Evolutionary conservation across 2,329 filamentous ascomycete species (phyloP).

Genomic region (Cordyceps farinosa): DNA sequence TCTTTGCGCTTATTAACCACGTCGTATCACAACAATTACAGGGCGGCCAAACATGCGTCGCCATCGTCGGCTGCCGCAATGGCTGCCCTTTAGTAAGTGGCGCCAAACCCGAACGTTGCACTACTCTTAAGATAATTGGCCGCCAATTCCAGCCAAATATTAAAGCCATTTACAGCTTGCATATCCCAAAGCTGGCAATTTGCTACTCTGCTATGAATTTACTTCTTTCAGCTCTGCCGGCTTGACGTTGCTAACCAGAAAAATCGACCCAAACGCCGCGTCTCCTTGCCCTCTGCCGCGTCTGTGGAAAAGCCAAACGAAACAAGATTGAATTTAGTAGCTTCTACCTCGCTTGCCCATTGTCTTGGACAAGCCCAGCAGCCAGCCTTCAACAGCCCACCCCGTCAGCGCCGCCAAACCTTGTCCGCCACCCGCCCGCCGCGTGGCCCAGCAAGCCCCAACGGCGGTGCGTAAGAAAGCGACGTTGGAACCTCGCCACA

Average conservation of each 20-base stretch:
- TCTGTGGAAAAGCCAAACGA: background rate
- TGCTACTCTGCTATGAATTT: background rate
- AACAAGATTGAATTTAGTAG: background rate
- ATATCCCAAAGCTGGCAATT: background rate
- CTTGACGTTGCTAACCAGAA: background rate
- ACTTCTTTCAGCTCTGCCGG: background rate
- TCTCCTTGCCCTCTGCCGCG: too few relatives aligned
- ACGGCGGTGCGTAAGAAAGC: background rate
- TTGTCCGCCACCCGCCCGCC: background rate
- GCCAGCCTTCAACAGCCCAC: background rate
- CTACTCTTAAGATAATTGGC: background rate
- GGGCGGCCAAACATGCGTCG: background rate
- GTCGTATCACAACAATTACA: background rate
- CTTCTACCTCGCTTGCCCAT: background rate
- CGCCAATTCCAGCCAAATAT: slow-evolving; percentile 12
- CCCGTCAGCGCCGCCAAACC: slow-evolving; percentile 1
- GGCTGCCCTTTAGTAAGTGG: background rate
- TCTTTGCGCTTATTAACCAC: background rate
- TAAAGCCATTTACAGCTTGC: background rate
- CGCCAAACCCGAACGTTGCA: slow-evolving; percentile 1
- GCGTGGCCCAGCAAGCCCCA: background rate
- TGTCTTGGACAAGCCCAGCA: background rate
- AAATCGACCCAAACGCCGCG: background rate
- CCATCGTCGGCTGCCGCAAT: background rate
- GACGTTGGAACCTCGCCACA: slow-evolving; percentile 4